A percentile compares a stretch with the other conserved stretches of the same genome.
These are phyloP conservation scores for Diaporthe velutina DNA, from an alignment of 2,329 filamentous ascomycete genomes.

Conservation along the genomic window DNA sequence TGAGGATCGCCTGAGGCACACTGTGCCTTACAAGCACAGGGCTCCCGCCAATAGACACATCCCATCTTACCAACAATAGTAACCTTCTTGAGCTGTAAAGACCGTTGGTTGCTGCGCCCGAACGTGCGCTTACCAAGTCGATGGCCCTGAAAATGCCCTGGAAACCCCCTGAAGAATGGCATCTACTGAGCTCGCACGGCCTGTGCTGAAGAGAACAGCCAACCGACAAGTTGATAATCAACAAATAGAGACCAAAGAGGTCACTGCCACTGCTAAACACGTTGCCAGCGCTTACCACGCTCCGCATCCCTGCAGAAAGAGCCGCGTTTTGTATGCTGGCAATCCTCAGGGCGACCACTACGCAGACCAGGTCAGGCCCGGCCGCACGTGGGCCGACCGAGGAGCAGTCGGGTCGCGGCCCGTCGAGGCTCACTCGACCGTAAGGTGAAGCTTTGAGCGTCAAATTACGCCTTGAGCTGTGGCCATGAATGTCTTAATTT, in stretches of 20 bases:
- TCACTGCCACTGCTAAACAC: neutral
- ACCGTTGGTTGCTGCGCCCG: neutral
- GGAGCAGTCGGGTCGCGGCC: slow-evolving; percentile 11
- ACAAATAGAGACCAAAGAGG: neutral
- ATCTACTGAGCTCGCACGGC: neutral
- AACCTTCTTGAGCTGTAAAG: neutral
- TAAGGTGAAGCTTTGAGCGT: neutral
- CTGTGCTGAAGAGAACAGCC: neutral
- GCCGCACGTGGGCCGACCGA: neutral
- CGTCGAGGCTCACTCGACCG: slow-evolving; percentile 1
- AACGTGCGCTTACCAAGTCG: neutral
- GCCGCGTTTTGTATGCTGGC: slow-evolving; percentile 16
- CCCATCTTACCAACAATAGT: slow-evolving; percentile 14
- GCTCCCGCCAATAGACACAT: slow-evolving; percentile 22
- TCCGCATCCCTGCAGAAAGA: slow-evolving; percentile 21
- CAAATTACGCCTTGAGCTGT: neutral
- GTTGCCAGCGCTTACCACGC: slow-evolving; percentile 19
- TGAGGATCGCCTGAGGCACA: slow-evolving; percentile 4
- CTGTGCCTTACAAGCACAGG: slow-evolving; percentile 24
- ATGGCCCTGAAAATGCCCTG: neutral
- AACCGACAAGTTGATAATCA: neutral
- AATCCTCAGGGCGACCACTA: neutral
- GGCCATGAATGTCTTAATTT: neutral
- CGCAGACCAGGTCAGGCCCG: slow-evolving; percentile 1
- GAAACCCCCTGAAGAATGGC: neutral